Base-by-base conservation (phyloP, 2,329 filamentous ascomycete species). In the Pezicula carpinea region DNA sequence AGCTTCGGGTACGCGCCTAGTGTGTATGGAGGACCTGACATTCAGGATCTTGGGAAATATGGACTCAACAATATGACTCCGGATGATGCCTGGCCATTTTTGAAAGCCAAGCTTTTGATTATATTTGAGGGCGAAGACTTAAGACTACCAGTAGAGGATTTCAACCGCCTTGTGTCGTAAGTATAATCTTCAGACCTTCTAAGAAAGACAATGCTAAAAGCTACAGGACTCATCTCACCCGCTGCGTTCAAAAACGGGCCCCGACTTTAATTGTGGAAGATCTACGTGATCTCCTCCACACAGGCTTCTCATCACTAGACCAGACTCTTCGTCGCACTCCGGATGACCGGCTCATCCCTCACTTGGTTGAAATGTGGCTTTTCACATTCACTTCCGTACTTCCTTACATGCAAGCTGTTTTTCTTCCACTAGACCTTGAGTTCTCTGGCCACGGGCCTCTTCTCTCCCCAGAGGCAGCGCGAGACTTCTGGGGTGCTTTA, bases 331-430 rank as follows among this genome's bases (percentile, higher is more conserved):
- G 84, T 42, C 80, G 81, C 39, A 83, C 89, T 1, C 77, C 89
- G 0, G 92, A 97, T 60, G 91, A 96, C 51, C 80, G 85, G 29
- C 78, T 97, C n/a, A 89, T 97, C 18, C 88, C 89, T 0, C 83
- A 89, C 47, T 74, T 99, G 1, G 92, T 96, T 2, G 89, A 96
- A 63, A 83, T 96, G 62, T 99, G 93, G 93, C 80, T 95, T 49
- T 83, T 93, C 39, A 91, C 93, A 0, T 96, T 96, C 60, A 92
- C 89, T 3, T 87, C 81, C 6, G 88, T 97, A 32, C 69, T 97
- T 5, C 93, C 93, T 0, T 97, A 96, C 62, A 83, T 99, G 59
- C 92, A 97, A 69, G 90, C 92, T 1, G 91, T 96, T 1, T 96
- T 99, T 62, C 72, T 99, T 2, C 93, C 91, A 0, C 71, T 99